A percentile compares a stretch with the other conserved stretches of the same genome.
Evolutionary conservation across 73 alveolate genomes (phyloP).

Genomic region (Effrenium voratum): DNA sequence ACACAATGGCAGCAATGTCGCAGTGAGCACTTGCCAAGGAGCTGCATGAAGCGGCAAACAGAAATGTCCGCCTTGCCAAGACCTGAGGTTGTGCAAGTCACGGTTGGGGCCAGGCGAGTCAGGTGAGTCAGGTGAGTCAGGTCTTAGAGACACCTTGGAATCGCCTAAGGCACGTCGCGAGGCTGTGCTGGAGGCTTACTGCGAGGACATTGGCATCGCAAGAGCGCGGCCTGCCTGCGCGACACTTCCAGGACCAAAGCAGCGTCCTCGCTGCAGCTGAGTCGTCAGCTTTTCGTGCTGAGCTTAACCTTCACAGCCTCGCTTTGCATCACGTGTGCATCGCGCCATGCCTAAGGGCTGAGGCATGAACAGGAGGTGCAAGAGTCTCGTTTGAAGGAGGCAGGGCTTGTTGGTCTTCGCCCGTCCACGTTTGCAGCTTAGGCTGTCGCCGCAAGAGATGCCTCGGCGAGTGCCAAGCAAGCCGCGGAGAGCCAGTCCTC

Average conservation of each 20-base stretch:
- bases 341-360: background rate
- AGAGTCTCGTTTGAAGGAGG: background rate
- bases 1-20: background rate
- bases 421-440: background rate
- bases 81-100: too few relatives aligned
- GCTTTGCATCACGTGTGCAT: too few relatives aligned
- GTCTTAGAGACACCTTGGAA: too few relatives aligned
- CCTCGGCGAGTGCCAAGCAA: background rate
- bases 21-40: background rate
- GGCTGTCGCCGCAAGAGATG: background rate
- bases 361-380: background rate
- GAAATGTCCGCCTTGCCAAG: background rate
- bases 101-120: too few relatives aligned
- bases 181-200: background rate
- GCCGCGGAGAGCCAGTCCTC: constrained; percentile 1
- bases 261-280: background rate
- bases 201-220: background rate
- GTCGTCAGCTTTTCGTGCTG: background rate
- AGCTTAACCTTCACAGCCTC: too few relatives aligned
- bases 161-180: too few relatives aligned
- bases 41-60: background rate
- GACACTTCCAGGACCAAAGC: background rate
- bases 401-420: background rate
- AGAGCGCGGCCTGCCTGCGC: too few relatives aligned
- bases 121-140: too few relatives aligned